A percentile compares a stretch with the other conserved stretches of the same genome.
phyloP scores from a whole-genome alignment of 768 basidiomycete species.

The Hericium alpestre region DNA sequence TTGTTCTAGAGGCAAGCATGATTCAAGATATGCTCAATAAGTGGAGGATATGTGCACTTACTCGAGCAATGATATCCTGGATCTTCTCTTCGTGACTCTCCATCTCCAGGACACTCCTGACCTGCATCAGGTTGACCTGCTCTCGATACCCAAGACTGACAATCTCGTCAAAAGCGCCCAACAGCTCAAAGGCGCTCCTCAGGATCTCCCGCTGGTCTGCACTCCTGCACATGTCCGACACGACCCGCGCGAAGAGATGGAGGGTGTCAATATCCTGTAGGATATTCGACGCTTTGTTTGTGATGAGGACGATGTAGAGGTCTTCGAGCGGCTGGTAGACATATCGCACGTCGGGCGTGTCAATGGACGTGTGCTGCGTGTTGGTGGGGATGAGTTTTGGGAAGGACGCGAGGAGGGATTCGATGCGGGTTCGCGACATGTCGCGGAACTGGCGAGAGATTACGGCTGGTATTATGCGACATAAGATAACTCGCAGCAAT shows the following conservation, averaged over 20 bases:
- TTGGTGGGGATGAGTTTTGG: slow-evolving; percentile 93
- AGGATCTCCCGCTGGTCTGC: slow-evolving; percentile 85
- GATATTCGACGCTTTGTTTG: slow-evolving; percentile 98
- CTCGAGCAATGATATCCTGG: slow-evolving; percentile 94
- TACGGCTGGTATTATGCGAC: slow-evolving; percentile 47
- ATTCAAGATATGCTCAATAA: too few relatives aligned
- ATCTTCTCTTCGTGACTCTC: slow-evolving; percentile 91
- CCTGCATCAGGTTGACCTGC: slow-evolving; percentile 68
- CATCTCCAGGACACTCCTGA: slow-evolving; percentile 75
- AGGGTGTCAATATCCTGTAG: slow-evolving; percentile 96
- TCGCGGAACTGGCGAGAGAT: slow-evolving; percentile 94
- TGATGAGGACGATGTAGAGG: slow-evolving; percentile 93
- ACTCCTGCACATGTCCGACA: slow-evolving; percentile 81
- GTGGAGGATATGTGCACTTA: slow-evolving; percentile 25
- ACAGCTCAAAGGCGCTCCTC: slow-evolving; percentile 84
- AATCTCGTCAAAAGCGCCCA: slow-evolving; percentile 95
- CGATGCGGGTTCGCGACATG: slow-evolving; percentile 85
- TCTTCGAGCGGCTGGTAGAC: slow-evolving; percentile 96
- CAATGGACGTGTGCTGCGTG: slow-evolving; percentile 93
- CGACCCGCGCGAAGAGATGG: slow-evolving; percentile 86
- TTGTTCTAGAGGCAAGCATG: slow-evolving; percentile 57
- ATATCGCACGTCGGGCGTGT: slow-evolving; percentile 89
- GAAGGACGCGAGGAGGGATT: slow-evolving; percentile 92
- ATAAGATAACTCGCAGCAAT: not conserved
- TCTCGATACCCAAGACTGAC: slow-evolving; percentile 83